A percentile compares a stretch with the other conserved stretches of the same genome.
Evolutionary conservation across 2,329 filamentous ascomycete species (phyloP).

Genomic region (Fusarium decemcellulare): DNA sequence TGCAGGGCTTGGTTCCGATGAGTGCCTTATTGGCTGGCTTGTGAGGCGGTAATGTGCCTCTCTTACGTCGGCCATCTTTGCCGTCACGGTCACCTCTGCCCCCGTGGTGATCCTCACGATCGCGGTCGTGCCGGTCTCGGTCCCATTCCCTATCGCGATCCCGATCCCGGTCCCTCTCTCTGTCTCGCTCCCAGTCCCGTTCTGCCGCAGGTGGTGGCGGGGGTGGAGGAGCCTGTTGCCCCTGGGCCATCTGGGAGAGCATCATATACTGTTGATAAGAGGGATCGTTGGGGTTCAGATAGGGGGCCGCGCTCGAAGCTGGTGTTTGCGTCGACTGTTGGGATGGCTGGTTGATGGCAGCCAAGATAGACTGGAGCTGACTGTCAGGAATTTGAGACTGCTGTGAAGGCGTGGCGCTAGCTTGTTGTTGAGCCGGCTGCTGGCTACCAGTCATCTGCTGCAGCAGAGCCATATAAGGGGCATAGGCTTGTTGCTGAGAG

Average conservation of each 20-base stretch:
- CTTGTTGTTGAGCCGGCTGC: slow-evolving; percentile 34
- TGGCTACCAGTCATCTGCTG: slow-evolving; percentile 58
- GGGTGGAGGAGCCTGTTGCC: slow-evolving; percentile 46
- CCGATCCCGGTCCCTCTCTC: slow-evolving; percentile 45
- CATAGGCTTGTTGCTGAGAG: slow-evolving; percentile 58
- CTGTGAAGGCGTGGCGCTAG: slow-evolving; percentile 30
- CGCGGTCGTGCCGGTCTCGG: slow-evolving; percentile 52
- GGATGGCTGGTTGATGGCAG: slow-evolving; percentile 57
- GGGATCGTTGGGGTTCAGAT: slow-evolving; percentile 55
- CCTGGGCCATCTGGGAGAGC: slow-evolving; percentile 55
- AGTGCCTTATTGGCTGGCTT: slow-evolving; percentile 68
- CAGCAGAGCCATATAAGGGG: slow-evolving; percentile 59
- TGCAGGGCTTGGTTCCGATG: slow-evolving; percentile 77
- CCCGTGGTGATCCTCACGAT: slow-evolving; percentile 51
- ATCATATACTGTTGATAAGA: slow-evolving; percentile 58
- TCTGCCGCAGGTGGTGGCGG: slow-evolving; percentile 48
- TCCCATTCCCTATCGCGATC: slow-evolving; percentile 46
- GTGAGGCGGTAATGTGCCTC: slow-evolving; percentile 57
- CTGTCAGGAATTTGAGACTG: slow-evolving; percentile 52
- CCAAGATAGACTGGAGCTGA: slow-evolving; percentile 61
- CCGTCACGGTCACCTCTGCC: slow-evolving; percentile 50
- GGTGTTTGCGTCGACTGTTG: slow-evolving; percentile 43
- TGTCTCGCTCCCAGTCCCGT: slow-evolving; percentile 48
- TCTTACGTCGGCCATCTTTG: slow-evolving; percentile 59
- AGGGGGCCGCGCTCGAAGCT: slow-evolving; percentile 38